Evolutionary conservation across 78 protist species (phyloP), one percentile per base, ranked within the genome.

Genomic region (Planoprotostelium fungivorum): DNA sequence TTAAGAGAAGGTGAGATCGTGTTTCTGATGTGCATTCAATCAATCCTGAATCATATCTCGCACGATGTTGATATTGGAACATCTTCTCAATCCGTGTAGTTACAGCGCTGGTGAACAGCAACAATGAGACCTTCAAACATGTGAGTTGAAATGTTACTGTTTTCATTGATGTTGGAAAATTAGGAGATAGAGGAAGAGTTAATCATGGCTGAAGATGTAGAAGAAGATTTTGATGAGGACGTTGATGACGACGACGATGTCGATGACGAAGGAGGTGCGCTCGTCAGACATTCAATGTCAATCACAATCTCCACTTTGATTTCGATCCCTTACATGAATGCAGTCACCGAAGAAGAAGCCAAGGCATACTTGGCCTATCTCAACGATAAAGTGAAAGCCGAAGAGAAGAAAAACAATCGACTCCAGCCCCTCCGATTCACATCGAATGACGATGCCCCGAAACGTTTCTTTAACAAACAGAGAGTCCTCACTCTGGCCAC

Each of bases 401-500:
- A 51, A 51, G 73, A 51, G 16, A 51, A 51, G 73, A 16, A 5
- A 5, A 51, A 16, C 73, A 5, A 51, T 25, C 5, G 16, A 51
- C 73, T 51, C 16, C 73, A 51, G 16, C 73, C 73, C 31, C 16
- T 51, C 31, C 5, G 31, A 5, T 51, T 51, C 73, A 51, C 73
- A 25, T 51, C 73, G 16, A 51, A 16, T 25, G 73, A 51, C 16
- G 73, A 5, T 51, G 73, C 73, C 5, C 73, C 73, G 16, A 51
- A 16, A 51, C 73, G 73, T 51, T 51, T 90, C 16, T 90, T 83
- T 63, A 87, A 86, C 84, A 93, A 93, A 88, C 88, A 90, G 88
- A 91, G 93, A 85, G 95, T 93, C 28, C 63, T 93, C 37, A 36
- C 88, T 38, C 83, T 91, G 35, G 84, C 95, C 10, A 93, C 93